Conservation (phyloP, 73 alveolate species). For the Paraurostyla sp. region DNA sequence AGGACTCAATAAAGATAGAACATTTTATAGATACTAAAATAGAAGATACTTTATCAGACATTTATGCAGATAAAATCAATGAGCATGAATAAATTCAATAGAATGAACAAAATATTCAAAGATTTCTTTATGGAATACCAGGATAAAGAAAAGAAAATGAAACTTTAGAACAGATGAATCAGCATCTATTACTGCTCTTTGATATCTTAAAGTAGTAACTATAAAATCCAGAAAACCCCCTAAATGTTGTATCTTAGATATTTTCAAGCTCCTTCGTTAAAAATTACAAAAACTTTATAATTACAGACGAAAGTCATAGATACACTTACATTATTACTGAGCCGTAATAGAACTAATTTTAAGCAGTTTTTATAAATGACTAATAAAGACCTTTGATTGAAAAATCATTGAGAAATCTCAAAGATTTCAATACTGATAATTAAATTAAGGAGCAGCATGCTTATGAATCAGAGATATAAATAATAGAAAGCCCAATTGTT, state of each 20-base stretch:
- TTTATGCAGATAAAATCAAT: background rate
- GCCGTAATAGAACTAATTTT: background rate
- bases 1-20: background rate
- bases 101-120: background rate
- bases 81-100: background rate
- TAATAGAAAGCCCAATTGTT: background rate
- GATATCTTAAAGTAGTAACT: constrained; percentile 1
- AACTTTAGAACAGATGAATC: background rate
- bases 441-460: background rate
- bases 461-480: background rate
- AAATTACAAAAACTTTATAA: background rate
- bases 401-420: background rate
- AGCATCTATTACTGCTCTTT: background rate
- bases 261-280: background rate
- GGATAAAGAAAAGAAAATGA: background rate
- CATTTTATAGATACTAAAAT: background rate
- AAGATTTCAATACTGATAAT: no score
- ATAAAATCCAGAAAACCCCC: background rate
- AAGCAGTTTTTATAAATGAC: background rate
- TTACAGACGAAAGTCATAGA: background rate
- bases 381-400: background rate
- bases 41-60: background rate
- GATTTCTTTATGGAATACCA: constrained; percentile 36
- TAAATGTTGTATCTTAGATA: background rate
- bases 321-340: background rate